phyloP scores from a whole-genome alignment of 805 yeast species.

The Starmerella apis region DNA sequence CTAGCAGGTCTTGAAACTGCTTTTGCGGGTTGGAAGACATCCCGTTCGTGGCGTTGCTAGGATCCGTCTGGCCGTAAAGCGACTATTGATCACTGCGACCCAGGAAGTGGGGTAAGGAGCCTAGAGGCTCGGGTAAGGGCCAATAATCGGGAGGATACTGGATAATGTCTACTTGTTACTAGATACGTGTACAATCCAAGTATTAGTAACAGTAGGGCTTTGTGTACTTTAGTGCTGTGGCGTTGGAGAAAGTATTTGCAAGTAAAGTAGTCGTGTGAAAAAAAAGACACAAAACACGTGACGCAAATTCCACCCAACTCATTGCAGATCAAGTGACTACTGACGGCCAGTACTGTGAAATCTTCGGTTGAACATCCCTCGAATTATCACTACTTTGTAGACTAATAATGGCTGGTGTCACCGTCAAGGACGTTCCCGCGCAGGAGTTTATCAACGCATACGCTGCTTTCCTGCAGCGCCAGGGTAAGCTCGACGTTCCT shows the following conservation, averaged over 20 bases:
- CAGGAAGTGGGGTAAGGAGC: neutral
- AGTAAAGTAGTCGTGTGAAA: too few relatives aligned
- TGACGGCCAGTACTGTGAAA: too few relatives aligned
- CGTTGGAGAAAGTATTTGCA: too few relatives aligned
- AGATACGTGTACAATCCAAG: neutral
- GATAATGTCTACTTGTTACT: too few relatives aligned
- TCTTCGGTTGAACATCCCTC: neutral
- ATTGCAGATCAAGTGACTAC: too few relatives aligned
- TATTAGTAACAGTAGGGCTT: neutral
- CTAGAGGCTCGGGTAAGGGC: neutral
- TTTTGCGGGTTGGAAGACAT: constrained; percentile 19
- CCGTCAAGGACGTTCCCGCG: constrained; percentile 97
- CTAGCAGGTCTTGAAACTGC: constrained; percentile 22
- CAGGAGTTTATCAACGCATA: constrained; percentile 99
- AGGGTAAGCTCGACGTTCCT: constrained; percentile 99
- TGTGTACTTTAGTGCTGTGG: too few relatives aligned
- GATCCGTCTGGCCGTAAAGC: neutral
- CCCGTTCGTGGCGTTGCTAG: constrained; percentile 6
- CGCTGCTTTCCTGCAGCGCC: constrained; percentile 99
- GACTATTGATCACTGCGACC: constrained; percentile 3
- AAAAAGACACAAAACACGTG: too few relatives aligned
- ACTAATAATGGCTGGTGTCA: constrained; percentile 29
- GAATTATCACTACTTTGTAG: neutral
- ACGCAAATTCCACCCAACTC: neutral
- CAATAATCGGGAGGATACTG: neutral